Evolutionary conservation across 495 filamentous ascomycete species (phyloP).

Genomic region (Tirmania nivea): DNA sequence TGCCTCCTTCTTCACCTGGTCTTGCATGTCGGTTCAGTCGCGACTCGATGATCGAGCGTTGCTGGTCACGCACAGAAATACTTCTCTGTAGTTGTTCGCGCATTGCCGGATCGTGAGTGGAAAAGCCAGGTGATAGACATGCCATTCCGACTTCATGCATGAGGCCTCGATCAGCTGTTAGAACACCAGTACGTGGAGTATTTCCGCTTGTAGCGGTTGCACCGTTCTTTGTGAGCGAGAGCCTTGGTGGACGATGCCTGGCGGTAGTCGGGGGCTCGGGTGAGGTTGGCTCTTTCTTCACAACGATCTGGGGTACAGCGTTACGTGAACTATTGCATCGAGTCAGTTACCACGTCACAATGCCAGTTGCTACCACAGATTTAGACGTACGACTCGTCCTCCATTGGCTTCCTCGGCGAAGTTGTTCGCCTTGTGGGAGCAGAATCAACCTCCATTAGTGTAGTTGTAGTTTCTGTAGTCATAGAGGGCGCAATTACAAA

Average conservation of each 20-base stretch:
- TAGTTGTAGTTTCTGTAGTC: background rate
- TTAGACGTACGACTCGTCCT: background rate
- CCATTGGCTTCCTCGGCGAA: background rate
- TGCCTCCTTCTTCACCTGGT: constrained; percentile 33
- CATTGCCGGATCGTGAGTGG: constrained; percentile 90
- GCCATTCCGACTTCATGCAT: constrained; percentile 89
- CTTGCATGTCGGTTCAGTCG: constrained; percentile 68
- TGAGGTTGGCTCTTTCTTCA: constrained; percentile 87
- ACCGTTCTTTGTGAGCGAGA: constrained; percentile 58
- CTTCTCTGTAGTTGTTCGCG: constrained; percentile 86
- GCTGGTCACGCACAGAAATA: constrained; percentile 79
- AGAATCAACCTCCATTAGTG: background rate
- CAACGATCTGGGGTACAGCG: constrained; percentile 55
- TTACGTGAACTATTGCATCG: constrained; percentile 24
- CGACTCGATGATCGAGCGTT: constrained; percentile 83
- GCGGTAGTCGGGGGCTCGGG: constrained; percentile 49
- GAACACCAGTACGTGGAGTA: constrained; percentile 43
- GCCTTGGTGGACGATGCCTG: constrained; percentile 65
- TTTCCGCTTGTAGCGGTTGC: constrained; percentile 33
- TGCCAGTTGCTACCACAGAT: background rate
- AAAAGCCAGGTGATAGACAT: constrained; percentile 85
- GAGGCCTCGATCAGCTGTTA: constrained; percentile 53
- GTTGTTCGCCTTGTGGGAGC: background rate
- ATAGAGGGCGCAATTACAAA: too few species aligned
- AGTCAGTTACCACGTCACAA: too few species aligned